Evolutionary conservation across 2,329 filamentous ascomycete species (phyloP).

Genomic region (Scytalidium sp.): DNA sequence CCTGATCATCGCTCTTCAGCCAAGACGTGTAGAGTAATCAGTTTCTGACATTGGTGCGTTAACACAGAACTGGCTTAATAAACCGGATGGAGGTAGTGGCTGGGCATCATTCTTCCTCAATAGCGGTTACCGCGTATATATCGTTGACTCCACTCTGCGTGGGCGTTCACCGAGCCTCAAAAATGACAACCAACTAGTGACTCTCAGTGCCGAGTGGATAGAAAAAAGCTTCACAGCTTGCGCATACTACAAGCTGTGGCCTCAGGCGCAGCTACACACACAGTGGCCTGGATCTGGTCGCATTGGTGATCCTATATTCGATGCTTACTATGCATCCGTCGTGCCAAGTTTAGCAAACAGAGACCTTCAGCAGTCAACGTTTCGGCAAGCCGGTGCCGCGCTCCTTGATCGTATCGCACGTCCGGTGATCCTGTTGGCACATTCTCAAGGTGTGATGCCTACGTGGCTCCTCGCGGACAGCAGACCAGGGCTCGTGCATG

Average conservation of each 20-base stretch:
- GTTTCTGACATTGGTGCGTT: neutral
- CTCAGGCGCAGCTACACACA: conserved; percentile 31
- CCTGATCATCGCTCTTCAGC: too few species aligned
- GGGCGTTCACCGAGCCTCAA: conserved; percentile 11
- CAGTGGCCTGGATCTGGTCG: conserved; percentile 35
- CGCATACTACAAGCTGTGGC: conserved; percentile 4
- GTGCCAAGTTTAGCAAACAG: conserved; percentile 32
- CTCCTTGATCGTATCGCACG: conserved; percentile 4
- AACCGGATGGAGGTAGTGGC: conserved; percentile 41
- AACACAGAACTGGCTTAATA: conserved; percentile 38
- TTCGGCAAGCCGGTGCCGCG: conserved; percentile 34
- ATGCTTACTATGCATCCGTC: conserved; percentile 33
- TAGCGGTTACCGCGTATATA: conserved; percentile 40
- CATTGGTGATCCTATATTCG: conserved; percentile 27
- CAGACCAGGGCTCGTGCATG: conserved; percentile 35
- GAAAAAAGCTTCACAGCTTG: conserved; percentile 1
- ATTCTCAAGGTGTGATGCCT: conserved; percentile 40
- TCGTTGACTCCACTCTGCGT: conserved; percentile 25
- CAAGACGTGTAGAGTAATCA: too few species aligned
- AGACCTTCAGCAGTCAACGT: conserved; percentile 30
- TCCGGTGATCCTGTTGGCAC: conserved; percentile 6
- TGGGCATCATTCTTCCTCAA: conserved; percentile 43
- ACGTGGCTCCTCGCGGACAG: conserved; percentile 38
- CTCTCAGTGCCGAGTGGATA: neutral
- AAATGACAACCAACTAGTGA: neutral